These are phyloP conservation scores for Prunella vulgaris DNA, from an alignment of 257 asterid species.

Conservation along the genomic window DNA sequence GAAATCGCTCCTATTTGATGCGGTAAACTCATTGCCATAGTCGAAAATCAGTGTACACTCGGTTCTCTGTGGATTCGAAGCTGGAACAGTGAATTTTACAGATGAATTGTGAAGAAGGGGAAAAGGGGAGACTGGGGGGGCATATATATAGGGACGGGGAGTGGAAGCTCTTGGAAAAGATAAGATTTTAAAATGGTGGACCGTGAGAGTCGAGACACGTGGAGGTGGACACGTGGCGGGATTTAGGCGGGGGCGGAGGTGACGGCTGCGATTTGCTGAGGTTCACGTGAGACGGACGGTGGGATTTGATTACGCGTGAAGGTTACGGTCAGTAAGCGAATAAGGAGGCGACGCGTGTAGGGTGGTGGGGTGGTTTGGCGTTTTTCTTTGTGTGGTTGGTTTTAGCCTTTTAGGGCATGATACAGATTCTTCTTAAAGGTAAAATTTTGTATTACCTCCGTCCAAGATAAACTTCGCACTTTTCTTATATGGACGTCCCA, in stretches of 20 bases:
- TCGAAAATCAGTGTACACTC: not conserved
- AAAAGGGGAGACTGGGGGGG: not conserved
- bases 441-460: no score
- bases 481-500: no score
- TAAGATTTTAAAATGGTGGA: constrained; percentile 26
- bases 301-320: constrained; percentile 42
- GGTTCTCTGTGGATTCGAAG: not conserved
- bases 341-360: not conserved
- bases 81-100: not conserved
- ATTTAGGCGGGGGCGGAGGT: constrained; percentile 17
- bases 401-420: constrained; percentile 14
- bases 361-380: constrained; percentile 5
- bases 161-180: constrained; percentile 14
- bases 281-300: constrained; percentile 65
- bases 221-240: constrained; percentile 45
- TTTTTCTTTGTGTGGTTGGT: constrained; percentile 21
- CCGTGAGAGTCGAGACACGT: constrained; percentile 40
- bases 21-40: constrained; percentile 90
- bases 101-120: constrained; percentile 3
- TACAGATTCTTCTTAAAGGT: no score
- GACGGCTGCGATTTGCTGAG: constrained; percentile 45
- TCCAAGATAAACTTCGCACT: no score
- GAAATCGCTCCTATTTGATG: constrained; percentile 79
- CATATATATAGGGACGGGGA: constrained; percentile 20
- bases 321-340: constrained; percentile 11